Conservation (phyloP, 2,329 filamentous ascomycete genomes). For the Cordyceps sp. region DNA sequence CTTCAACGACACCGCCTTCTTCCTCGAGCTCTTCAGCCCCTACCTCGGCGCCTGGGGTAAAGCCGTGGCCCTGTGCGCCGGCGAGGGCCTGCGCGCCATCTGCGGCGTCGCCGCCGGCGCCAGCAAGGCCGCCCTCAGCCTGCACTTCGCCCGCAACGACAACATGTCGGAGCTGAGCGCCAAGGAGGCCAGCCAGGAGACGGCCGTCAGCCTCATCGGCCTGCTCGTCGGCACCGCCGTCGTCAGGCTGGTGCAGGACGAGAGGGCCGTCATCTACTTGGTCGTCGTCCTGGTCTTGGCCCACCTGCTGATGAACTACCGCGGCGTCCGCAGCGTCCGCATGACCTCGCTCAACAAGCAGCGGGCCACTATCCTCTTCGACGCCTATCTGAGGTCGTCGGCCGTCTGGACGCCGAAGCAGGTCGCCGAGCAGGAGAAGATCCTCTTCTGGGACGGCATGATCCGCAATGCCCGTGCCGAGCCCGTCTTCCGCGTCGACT, state of each 20-base stretch:
- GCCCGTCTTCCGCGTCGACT: constrained; percentile 19
- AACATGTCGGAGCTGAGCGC: constrained; percentile 91
- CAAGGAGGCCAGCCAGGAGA: constrained; percentile 90
- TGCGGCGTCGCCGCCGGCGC: constrained; percentile 86
- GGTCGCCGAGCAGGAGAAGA: constrained; percentile 46
- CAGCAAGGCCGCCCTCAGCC: constrained; percentile 77
- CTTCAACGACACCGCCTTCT: constrained; percentile 73
- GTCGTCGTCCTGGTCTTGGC: constrained; percentile 56
- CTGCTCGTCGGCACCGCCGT: constrained; percentile 74
- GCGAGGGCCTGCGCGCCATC: constrained; percentile 39
- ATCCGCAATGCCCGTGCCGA: constrained; percentile 12
- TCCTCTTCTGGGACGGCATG: constrained; percentile 31
- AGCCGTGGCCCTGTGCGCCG: constrained; percentile 29
- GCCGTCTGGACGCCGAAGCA: constrained; percentile 45
- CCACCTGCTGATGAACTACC: constrained; percentile 75
- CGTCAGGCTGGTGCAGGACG: constrained; percentile 57
- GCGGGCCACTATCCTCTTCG: constrained; percentile 63
- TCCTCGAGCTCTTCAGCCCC: constrained; percentile 72
- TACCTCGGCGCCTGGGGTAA: constrained; percentile 42
- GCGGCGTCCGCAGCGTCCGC: constrained; percentile 67
- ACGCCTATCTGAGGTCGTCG: constrained; percentile 31
- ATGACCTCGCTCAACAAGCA: constrained; percentile 79
- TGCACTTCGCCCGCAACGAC: constrained; percentile 75
- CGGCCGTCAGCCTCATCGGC: constrained; percentile 73
- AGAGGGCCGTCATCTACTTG: constrained; percentile 54